phyloP scores from a whole-genome alignment of 257 asterid species.

The Primulina eburnea region DNA sequence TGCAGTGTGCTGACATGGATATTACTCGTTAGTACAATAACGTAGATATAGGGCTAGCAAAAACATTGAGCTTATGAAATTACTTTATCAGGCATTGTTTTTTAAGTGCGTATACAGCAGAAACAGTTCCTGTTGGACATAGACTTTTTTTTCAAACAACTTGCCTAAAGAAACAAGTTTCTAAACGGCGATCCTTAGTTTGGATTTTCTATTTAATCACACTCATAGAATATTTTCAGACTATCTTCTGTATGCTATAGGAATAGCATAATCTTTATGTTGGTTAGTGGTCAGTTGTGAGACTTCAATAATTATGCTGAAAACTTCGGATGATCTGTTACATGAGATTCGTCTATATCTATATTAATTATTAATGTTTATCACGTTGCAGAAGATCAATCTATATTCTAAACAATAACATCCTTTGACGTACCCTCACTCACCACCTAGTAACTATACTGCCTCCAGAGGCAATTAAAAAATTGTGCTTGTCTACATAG shows the following conservation, averaged over 20 bases:
- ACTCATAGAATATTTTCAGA: background rate
- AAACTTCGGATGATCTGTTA: background rate
- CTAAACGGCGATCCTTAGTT: too few relatives aligned
- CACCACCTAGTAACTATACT: background rate
- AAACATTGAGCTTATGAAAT: background rate
- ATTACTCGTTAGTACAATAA: background rate
- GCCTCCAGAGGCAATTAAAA: background rate
- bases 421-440: background rate
- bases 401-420: slow-evolving; percentile 4
- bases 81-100: too few relatives aligned
- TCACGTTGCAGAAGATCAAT: background rate
- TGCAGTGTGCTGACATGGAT: background rate
- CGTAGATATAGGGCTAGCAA: background rate
- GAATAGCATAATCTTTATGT: background rate
- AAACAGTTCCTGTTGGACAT: background rate
- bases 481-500: background rate
- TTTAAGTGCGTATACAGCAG: background rate
- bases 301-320: background rate
- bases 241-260: too few relatives aligned
- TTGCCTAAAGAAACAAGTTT: background rate
- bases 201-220: background rate
- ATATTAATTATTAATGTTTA: slow-evolving; percentile 6
- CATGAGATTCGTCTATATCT: background rate
- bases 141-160: background rate
- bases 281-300: background rate